phyloP scores from a whole-genome alignment of 2,329 filamentous ascomycete species.

The Fusarium sterilihyphosum region DNA sequence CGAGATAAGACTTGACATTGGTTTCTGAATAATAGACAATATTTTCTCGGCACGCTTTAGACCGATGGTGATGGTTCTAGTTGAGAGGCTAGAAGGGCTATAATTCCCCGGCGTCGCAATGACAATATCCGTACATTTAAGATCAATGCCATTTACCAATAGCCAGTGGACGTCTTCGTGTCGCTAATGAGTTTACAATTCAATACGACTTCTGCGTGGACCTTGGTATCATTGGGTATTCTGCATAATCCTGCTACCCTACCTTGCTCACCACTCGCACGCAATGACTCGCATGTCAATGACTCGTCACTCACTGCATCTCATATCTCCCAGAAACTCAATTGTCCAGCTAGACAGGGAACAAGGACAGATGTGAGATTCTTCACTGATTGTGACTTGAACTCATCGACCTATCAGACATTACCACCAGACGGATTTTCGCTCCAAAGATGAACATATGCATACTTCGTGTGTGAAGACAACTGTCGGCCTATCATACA shows the following conservation, averaged over 20 bases:
- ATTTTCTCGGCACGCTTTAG: neutral
- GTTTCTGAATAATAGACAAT: neutral
- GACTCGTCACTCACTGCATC: neutral
- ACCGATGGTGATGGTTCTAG: neutral
- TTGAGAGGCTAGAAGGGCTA: neutral
- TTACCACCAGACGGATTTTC: rapidly evolving
- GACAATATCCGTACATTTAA: neutral
- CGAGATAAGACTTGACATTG: neutral
- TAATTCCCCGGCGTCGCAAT: neutral
- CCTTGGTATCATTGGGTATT: neutral
- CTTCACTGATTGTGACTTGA: rapidly evolving
- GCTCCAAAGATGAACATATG: neutral
- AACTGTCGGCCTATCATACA: neutral
- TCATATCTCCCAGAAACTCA: neutral
- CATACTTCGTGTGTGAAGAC: neutral
- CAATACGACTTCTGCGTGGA: neutral
- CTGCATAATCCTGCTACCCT: neutral
- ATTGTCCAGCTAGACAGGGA: neutral
- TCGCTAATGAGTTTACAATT: neutral
- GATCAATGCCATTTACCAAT: neutral
- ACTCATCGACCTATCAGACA: neutral
- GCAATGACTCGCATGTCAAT: neutral
- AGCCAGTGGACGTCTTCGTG: no score
- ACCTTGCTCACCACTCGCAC: neutral
- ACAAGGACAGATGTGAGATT: neutral